These are phyloP conservation scores for Sporopachydermia quercuum DNA, from an alignment of 805 yeast species.

Conservation along the genomic window DNA sequence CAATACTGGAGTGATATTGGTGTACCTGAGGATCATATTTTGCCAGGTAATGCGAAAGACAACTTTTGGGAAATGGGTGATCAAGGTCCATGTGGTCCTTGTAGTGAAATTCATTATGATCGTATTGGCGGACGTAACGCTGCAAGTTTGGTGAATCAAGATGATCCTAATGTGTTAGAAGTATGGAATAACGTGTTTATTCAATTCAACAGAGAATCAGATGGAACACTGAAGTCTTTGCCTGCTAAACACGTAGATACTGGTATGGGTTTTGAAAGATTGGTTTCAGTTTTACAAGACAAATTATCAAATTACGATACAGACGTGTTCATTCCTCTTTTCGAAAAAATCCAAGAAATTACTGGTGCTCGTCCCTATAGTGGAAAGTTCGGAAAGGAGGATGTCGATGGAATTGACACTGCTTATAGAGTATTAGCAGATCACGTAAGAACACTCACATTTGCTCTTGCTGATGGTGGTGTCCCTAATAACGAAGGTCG, in stretches of 20 bases:
- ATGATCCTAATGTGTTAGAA: constrained; percentile 95
- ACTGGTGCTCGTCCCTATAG: constrained; percentile 85
- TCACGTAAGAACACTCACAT: constrained; percentile 92
- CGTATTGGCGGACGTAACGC: constrained; percentile 98
- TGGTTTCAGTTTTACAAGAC: constrained; percentile 87
- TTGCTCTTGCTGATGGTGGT: constrained; percentile 97
- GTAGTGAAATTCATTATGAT: constrained; percentile 95
- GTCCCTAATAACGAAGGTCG: constrained; percentile 99
- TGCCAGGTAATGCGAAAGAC: constrained; percentile 82
- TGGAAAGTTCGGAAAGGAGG: constrained; percentile 90
- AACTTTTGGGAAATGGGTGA: constrained; percentile 99
- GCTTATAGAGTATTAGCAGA: constrained; percentile 98
- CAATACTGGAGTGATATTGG: constrained; percentile 78
- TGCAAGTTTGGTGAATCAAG: constrained; percentile 76
- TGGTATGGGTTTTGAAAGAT: constrained; percentile 97
- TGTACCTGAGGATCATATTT: constrained; percentile 78
- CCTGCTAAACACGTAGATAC: constrained; percentile 97
- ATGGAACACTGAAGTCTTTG: constrained; percentile 59
- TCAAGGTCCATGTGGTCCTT: constrained; percentile 99
- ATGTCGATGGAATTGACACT: constrained; percentile 85
- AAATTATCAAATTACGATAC: constrained; percentile 92
- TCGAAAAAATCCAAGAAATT: constrained; percentile 73
- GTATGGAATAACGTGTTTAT: constrained; percentile 97
- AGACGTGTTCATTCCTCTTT: constrained; percentile 86
- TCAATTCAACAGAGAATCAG: constrained; percentile 91